Conservation (phyloP, 192 early-diverging fungal genomes). For the Mortierella alpina region DNA sequence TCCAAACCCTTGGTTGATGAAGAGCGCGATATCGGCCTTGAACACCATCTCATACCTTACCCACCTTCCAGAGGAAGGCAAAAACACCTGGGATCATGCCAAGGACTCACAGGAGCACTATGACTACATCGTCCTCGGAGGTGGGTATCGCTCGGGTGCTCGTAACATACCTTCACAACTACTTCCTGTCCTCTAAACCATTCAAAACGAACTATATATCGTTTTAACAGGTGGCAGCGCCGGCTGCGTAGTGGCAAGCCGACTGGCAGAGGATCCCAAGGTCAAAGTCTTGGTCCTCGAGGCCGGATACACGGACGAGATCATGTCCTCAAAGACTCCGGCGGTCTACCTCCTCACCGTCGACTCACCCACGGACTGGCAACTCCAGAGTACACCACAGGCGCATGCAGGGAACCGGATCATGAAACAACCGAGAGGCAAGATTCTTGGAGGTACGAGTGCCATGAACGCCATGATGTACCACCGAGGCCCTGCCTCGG, state of each 20-base stretch:
- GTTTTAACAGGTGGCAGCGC: conserved; percentile 36
- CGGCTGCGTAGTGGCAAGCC: conserved; percentile 44
- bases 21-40: neutral
- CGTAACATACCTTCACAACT: neutral
- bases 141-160: neutral
- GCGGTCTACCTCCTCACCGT: conserved; percentile 11
- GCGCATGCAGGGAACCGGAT: conserved; percentile 10
- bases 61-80: conserved; percentile 22
- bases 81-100: conserved; percentile 24
- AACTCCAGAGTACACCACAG: conserved; percentile 25
- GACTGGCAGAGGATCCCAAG: conserved; percentile 35
- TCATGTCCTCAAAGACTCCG: conserved; percentile 19
- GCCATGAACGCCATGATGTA: conserved; percentile 53
- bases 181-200: neutral
- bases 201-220: neutral
- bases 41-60: conserved; percentile 18
- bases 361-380: conserved; percentile 26
- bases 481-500: conserved; percentile 38
- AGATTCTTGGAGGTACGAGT: conserved; percentile 36
- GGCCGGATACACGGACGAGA: conserved; percentile 33
- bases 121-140: conserved; percentile 38
- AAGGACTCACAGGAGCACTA: conserved; percentile 32
- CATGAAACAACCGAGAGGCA: conserved; percentile 46
- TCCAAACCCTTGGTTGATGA: conserved; percentile 5
- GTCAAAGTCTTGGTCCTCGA: conserved; percentile 47